A percentile compares a stretch with the other conserved stretches of the same genome.
These are phyloP conservation scores for Euphorbia schlechtendalii DNA, from an alignment of 441 rosid species.

Conservation along the genomic window DNA sequence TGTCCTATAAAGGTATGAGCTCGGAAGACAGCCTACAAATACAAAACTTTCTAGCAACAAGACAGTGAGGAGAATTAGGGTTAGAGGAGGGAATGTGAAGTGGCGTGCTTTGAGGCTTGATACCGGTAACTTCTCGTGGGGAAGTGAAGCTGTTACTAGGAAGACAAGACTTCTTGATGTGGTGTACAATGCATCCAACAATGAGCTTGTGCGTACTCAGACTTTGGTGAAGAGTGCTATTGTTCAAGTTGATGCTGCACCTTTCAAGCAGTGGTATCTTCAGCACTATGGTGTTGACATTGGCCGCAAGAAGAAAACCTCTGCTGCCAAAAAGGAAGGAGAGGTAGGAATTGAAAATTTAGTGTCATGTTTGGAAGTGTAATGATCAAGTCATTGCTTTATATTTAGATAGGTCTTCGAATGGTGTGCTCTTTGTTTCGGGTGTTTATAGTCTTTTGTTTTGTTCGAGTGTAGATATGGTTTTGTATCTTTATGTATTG, in stretches of 20 bases:
- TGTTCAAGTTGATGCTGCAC: conserved; percentile 60
- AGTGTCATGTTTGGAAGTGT: not conserved
- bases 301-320: conserved; percentile 57
- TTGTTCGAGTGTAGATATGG: not conserved
- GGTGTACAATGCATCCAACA: conserved; percentile 64
- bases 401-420: not conserved
- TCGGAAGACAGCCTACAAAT: conserved; percentile 58
- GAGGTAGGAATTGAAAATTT: conserved; percentile 22
- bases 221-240: conserved; percentile 59
- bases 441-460: not conserved
- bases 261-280: conserved; percentile 62
- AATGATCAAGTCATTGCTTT: not conserved
- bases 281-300: conserved; percentile 61
- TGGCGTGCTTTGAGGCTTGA: conserved; percentile 62
- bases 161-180: conserved; percentile 58
- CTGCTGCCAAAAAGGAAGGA: conserved; percentile 42
- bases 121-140: conserved; percentile 61
- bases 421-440: no score
- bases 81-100: conserved; percentile 57
- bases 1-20: conserved; percentile 40
- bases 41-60: conserved; percentile 60
- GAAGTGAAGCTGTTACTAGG: conserved; percentile 59
- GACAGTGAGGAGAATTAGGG: conserved; percentile 55
- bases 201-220: conserved; percentile 62
- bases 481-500: not conserved